Base-by-base conservation (phyloP, 1,139 yeast genomes). In the Pneumocystis murina region DNA sequence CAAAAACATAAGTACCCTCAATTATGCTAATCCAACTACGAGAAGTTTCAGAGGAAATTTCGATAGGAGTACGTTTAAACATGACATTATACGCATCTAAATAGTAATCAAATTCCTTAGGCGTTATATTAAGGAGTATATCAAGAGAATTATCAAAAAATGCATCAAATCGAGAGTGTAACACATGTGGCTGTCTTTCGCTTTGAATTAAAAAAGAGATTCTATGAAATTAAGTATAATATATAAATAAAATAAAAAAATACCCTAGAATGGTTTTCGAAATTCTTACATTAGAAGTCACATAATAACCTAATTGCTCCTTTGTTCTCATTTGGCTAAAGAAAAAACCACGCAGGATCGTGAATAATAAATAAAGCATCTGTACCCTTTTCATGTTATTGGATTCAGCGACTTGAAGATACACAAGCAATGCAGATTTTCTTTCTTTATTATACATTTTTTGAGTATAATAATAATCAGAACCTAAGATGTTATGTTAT, bases 261-360 rank as follows among this genome's bases (percentile, higher is more conserved):
- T 86, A 80, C n/a, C 95, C 95, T 69, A 84, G 78, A 1, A 90
- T 81, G 10, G 95, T 86, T 71, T 95, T 81, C 0, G 89, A 82
- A 64, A 80, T 78, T 67, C 85, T 78, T 41, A 81, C 75, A 1
- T 95, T 87, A 54, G 92, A 98, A 66, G 91, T 90, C n/a, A n/a
- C n/a, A n/a, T n/a, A n/a, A 71, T 87, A 87, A 1, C 95, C 95
- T 48, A 87, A 78, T 72, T 92, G 98, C 74, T 92, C 98, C 70
- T 89, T 86, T 3, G 98, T 92, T 74, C 98, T 81, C 64, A 92
- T 79, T 68, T 86, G 87, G 72, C 88, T 85, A 74, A 92, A 92
- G 64, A 91, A 87, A 1, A 97, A 97, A 72, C 91, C 97, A 67
- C 82, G 83, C 61, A 87, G 78, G 66, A 90, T 79, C 64, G 87